Evolutionary conservation across 2,329 filamentous ascomycete genomes (phyloP).

Genomic region (Fusarium illudens): DNA sequence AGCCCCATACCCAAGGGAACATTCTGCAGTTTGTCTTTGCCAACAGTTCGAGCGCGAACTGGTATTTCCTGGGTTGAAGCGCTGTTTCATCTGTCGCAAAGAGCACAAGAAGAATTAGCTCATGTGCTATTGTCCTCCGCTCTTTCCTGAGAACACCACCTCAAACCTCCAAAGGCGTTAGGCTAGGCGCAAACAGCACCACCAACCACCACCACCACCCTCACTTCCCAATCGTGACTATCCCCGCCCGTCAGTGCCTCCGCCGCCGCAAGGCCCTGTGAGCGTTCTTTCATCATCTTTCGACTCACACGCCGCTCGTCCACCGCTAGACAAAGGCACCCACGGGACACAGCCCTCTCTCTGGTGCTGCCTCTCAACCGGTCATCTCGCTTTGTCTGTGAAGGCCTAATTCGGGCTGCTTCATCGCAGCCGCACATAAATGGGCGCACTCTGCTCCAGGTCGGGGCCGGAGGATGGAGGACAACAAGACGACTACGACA

Average conservation of each 20-base stretch:
- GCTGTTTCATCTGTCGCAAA: not conserved
- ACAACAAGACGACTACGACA: constrained; percentile 12
- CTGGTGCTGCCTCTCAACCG: not conserved
- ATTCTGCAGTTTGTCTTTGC: not conserved
- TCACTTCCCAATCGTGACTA: constrained; percentile 2
- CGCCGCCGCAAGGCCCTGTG: constrained; percentile 29
- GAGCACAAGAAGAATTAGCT: not conserved
- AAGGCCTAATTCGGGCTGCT: not conserved
- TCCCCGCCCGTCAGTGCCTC: constrained; percentile 18
- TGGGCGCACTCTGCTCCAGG: constrained; percentile 42
- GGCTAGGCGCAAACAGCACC: constrained; percentile 15
- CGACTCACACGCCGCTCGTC: constrained; percentile 18
- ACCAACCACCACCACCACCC: not conserved
- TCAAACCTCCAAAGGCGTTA: not conserved
- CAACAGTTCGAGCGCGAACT: not conserved
- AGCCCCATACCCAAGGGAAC: not conserved
- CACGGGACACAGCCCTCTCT: constrained; percentile 2
- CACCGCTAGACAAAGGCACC: not conserved
- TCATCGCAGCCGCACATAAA: constrained; percentile 26
- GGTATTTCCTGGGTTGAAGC: not conserved
- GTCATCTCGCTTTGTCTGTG: not conserved
- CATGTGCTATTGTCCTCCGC: not conserved
- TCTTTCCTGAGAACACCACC: not conserved
- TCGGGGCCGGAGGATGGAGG: constrained; percentile 26
- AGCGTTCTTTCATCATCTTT: constrained; percentile 18